These are phyloP conservation scores for Recurvomyces mirabilis DNA, from an alignment of 495 filamentous ascomycete genomes.

Conservation along the genomic window DNA sequence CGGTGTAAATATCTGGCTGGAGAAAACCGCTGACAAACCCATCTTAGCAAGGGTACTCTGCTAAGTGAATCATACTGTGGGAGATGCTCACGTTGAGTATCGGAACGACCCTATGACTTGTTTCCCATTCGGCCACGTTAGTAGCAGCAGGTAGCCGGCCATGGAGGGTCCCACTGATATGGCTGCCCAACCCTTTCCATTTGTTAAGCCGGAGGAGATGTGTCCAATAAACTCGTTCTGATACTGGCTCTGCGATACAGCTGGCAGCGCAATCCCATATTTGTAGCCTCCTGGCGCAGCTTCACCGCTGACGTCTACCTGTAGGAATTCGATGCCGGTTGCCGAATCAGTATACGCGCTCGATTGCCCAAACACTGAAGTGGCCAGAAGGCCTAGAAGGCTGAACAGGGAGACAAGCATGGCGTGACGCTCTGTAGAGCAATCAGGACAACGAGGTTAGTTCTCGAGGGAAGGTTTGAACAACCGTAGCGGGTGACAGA, in stretches of 20 bases:
- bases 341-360: too few species aligned
- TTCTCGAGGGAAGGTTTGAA: too few species aligned
- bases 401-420: too few species aligned
- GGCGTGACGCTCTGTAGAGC: too few species aligned
- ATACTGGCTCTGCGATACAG: constrained; percentile 32
- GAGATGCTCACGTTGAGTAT: not conserved
- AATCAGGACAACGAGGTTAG: too few species aligned
- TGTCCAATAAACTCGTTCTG: constrained; percentile 49
- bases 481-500: too few species aligned
- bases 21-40: too few species aligned
- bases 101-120: not conserved
- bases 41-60: too few species aligned
- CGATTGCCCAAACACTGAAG: too few species aligned
- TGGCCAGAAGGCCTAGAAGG: too few species aligned
- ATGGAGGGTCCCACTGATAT: not conserved
- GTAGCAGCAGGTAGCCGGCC: not conserved
- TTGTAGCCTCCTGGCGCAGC: not conserved
- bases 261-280: not conserved
- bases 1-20: constrained; percentile 47
- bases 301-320: constrained; percentile 32
- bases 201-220: constrained; percentile 19
- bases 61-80: constrained; percentile 33
- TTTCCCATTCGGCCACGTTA: not conserved
- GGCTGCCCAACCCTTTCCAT: constrained; percentile 43
- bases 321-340: not conserved